Conservation (phyloP, 768 basidiomycete genomes). For the Lyophyllum semitale region DNA sequence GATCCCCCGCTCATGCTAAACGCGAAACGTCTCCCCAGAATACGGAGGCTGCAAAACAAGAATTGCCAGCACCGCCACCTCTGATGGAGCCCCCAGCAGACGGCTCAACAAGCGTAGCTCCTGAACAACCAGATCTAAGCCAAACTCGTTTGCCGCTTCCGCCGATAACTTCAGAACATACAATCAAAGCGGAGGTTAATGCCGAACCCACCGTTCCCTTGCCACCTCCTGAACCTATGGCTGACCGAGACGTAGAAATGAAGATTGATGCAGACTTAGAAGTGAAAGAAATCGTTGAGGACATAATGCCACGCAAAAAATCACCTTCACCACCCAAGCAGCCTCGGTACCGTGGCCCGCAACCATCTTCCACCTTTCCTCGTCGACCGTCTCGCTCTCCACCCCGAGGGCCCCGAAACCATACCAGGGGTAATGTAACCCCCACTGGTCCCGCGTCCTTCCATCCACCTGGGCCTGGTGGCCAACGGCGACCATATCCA, state of each 20-base stretch:
- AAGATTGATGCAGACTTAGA: conserved; percentile 14
- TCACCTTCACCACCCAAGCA: conserved; percentile 27
- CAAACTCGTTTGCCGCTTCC: not conserved
- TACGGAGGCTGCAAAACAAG: not conserved
- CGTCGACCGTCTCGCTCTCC: conserved; percentile 34
- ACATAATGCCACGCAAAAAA: conserved; percentile 8
- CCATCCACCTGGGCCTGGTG: conserved; percentile 18
- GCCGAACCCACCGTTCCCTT: not conserved
- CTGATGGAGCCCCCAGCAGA: not conserved
- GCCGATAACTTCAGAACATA: not conserved
- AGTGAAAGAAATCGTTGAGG: not conserved
- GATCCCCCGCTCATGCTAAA: conserved; percentile 13
- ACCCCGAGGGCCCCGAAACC: conserved; percentile 40
- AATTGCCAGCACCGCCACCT: not conserved
- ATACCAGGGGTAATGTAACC: conserved; percentile 19
- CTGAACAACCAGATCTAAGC: not conserved
- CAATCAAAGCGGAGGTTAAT: not conserved
- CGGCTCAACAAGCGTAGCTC: not conserved
- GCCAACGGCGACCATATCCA: conserved; percentile 19
- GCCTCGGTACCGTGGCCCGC: conserved; percentile 18
- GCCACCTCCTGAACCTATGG: conserved; percentile 1
- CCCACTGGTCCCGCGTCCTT: conserved; percentile 19
- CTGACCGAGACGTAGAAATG: not conserved
- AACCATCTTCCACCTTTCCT: conserved; percentile 16
- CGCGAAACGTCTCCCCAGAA: conserved; percentile 1